Percentiles rank a stretch among this genome's conserved stretches.
phyloP scores from a whole-genome alignment of 2,329 filamentous ascomycete species.

The Nemania sp. region DNA sequence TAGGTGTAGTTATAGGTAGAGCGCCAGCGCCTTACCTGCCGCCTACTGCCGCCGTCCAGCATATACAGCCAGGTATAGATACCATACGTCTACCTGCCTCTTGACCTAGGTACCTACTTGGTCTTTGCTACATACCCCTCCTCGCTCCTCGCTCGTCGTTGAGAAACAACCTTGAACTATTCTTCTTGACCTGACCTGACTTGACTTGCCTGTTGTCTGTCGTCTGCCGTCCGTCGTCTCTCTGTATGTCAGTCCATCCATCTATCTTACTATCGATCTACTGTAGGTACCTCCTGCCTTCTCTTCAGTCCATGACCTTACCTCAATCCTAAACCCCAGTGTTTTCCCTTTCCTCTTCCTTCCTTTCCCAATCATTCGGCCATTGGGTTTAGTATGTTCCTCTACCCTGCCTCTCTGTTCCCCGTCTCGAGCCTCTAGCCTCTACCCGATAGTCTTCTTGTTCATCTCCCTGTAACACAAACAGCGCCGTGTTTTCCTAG shows the following conservation, averaged over 20 bases:
- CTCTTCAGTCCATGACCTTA: slow-evolving; percentile 15
- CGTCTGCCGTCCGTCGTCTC: slow-evolving; percentile 1
- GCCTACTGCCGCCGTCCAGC: slow-evolving; percentile 16
- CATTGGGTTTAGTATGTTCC: slow-evolving; percentile 28
- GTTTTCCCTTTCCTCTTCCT: slow-evolving; percentile 30
- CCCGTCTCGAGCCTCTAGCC: slow-evolving; percentile 23
- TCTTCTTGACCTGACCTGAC: slow-evolving; percentile 15
- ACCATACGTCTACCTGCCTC: not conserved
- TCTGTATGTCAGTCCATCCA: slow-evolving; percentile 23
- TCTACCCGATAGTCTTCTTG: slow-evolving; percentile 16
- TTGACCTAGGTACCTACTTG: not conserved
- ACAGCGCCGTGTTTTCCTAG: slow-evolving; percentile 16
- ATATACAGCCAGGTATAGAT: slow-evolving; percentile 5
- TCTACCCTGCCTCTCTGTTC: not conserved
- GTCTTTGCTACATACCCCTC: slow-evolving; percentile 27
- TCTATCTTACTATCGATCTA: not conserved
- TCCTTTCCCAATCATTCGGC: slow-evolving; percentile 14
- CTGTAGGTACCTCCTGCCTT: slow-evolving; percentile 20
- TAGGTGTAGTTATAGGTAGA: slow-evolving; percentile 20
- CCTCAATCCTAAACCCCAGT: slow-evolving; percentile 32
- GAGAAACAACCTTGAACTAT: slow-evolving; percentile 14
- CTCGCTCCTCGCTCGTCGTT: slow-evolving; percentile 34
- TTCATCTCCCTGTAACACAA: slow-evolving; percentile 17
- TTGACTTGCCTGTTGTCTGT: slow-evolving; percentile 19
- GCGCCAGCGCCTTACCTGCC: slow-evolving; percentile 23